These are phyloP conservation scores for Hylodesmum podocarpum DNA, from an alignment of 306 rosid genomes.

Conservation along the genomic window DNA sequence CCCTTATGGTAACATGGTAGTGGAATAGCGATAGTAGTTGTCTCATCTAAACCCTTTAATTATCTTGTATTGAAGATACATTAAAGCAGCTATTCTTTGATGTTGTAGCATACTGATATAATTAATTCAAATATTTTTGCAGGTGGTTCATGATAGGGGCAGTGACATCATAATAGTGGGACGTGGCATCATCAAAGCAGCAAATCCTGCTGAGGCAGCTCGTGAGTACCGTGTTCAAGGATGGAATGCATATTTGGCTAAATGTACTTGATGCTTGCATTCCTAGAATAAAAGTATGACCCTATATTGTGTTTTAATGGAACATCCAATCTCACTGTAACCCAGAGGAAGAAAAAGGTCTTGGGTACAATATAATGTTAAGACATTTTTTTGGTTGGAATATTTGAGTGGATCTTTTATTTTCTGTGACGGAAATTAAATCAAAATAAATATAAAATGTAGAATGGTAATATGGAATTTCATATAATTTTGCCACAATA, in stretches of 20 bases:
- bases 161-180: slow-evolving; percentile 89
- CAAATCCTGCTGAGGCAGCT: slow-evolving; percentile 73
- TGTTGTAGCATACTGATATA: not conserved
- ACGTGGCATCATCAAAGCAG: slow-evolving; percentile 84
- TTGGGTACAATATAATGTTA: slow-evolving; percentile 9
- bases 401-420: not conserved
- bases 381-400: not conserved
- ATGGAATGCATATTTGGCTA: slow-evolving; percentile 81
- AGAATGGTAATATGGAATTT: no score
- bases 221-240: slow-evolving; percentile 78
- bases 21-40: not conserved
- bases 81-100: not conserved
- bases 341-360: not conserved
- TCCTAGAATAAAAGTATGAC: slow-evolving; percentile 6
- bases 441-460: not conserved
- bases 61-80: not conserved
- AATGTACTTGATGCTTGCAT: slow-evolving; percentile 40
- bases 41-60: not conserved
- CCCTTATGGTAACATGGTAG: not conserved
- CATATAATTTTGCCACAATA: not conserved
- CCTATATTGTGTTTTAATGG: not conserved
- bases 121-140: slow-evolving; percentile 28
- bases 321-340: slow-evolving; percentile 13
- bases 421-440: not conserved
- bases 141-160: slow-evolving; percentile 86